Evolutionary conservation across 768 basidiomycete genomes (phyloP).

Genomic region (Leucosporidium scottii): DNA sequence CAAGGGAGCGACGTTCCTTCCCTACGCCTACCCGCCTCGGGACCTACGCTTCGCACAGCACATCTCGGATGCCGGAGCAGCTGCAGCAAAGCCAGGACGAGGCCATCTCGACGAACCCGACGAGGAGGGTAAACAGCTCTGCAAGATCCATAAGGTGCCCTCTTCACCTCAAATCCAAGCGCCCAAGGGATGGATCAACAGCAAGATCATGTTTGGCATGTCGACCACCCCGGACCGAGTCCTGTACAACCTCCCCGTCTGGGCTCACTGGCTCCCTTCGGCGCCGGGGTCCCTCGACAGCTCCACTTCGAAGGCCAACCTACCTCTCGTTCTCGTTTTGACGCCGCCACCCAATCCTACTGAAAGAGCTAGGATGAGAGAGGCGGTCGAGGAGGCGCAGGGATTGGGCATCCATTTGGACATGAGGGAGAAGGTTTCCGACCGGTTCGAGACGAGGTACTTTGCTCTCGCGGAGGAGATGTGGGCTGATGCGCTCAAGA

Average conservation of each 20-base stretch:
- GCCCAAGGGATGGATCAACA: conserved; percentile 5
- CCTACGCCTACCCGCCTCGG: conserved; percentile 26
- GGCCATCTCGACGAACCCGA: conserved; percentile 9
- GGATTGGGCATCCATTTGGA: conserved; percentile 22
- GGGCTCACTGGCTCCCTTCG: conserved; percentile 29
- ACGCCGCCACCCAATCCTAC: conserved; percentile 28
- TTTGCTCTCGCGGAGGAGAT: conserved; percentile 30
- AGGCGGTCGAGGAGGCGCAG: conserved; percentile 29
- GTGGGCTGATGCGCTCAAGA: conserved; percentile 16
- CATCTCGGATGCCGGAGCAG: not conserved
- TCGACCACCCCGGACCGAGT: conserved; percentile 30
- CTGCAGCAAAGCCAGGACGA: not conserved
- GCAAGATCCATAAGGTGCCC: conserved; percentile 13
- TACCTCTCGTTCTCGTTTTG: conserved; percentile 27
- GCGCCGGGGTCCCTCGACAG: conserved; percentile 10
- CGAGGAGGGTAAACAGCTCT: conserved; percentile 22
- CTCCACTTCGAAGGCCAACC: not conserved
- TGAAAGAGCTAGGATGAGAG: conserved; percentile 15
- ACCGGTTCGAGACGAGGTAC: conserved; percentile 34
- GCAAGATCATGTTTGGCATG: conserved; percentile 33
- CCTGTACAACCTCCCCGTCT: conserved; percentile 32
- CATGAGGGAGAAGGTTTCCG: conserved; percentile 16
- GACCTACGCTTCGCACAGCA: conserved; percentile 29
- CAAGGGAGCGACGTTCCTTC: conserved; percentile 13
- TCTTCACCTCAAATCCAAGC: conserved; percentile 13